Base-by-base conservation (phyloP, 2,329 filamentous ascomycete species). In the Fusarium coicis region DNA sequence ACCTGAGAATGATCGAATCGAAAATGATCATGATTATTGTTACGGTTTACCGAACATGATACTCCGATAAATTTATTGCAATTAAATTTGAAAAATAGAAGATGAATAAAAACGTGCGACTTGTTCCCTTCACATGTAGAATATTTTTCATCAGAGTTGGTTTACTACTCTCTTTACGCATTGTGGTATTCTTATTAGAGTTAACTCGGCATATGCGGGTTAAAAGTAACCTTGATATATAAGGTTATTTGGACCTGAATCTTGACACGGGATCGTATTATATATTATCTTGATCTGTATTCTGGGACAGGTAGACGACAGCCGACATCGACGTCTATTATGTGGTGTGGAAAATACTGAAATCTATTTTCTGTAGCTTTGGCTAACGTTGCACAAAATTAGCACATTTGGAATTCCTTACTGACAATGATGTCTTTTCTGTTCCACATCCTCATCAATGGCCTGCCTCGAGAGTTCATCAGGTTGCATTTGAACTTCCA, bases 11-110 rank as follows among this genome's bases (percentile, higher is more conserved):
- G 39, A 40, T 23, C 21, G 21, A 40, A 67, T 36, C 32, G 54
- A 44, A 56, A 43, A 59, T 42, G 50, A 67, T 58, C 50, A 61
- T 62, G 55, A 63, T 39, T 23, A 58, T 43, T 30, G 21, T 53
- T 49, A 46, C 57, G 44, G 23, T 44, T 54, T 63, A 34, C 49
- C 47, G 47, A 55, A 56, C 39, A 70, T 42, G 60, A 61, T 43
- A n/a, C 12, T 43, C 32, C 32, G 34, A 53, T 32, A 18, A 40
- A 52, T n/a, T 14, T 42, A 42, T 60, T 37, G 6, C 43, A 37
- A 26, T 37, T 42, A 12, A 43, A 36, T 16, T 23, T 23, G 15
- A 12, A 42, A 46, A 40, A 47, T 53, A 18, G 43, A 30, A 32
- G 53, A 42, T 36, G 21, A 54, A 28, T 54, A 15, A 39, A 21